These are phyloP conservation scores for Paramecium biaurelia DNA, from an alignment of 73 alveolate species.

Conservation along the genomic window DNA sequence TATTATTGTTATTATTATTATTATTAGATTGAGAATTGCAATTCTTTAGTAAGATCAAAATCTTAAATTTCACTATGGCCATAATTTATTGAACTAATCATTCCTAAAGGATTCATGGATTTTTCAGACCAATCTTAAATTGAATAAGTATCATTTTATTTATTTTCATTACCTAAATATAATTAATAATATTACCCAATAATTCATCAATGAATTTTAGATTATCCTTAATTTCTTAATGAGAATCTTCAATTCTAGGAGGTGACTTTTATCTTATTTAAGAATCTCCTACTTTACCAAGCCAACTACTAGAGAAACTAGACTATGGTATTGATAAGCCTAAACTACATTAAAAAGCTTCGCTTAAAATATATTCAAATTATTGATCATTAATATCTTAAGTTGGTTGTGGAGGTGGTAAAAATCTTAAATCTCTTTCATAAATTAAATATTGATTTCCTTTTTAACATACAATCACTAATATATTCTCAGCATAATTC, in stretches of 20 bases:
- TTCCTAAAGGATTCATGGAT: conserved; percentile 5
- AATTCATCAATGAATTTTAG: conserved; percentile 21
- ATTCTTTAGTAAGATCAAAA: not conserved
- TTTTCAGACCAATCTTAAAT: conserved; percentile 38
- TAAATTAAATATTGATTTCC: conserved; percentile 16
- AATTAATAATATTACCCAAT: not conserved
- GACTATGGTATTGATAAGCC: not conserved
- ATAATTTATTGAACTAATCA: conserved; percentile 25
- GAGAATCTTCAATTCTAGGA: conserved; percentile 1
- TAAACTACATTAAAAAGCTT: not conserved
- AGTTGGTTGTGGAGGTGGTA: conserved; percentile 12
- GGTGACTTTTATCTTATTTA: not conserved
- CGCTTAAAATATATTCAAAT: conserved; percentile 24
- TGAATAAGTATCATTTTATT: conserved; percentile 28
- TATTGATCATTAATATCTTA: not conserved
- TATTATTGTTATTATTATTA: not conserved
- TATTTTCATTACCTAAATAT: not conserved
- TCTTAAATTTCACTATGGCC: conserved; percentile 25
- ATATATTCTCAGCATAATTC: conserved; percentile 22
- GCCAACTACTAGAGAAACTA: conserved; percentile 26
- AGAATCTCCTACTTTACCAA: not conserved
- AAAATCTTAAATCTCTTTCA: conserved; percentile 20
- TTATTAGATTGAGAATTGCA: not conserved
- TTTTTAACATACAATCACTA: conserved; percentile 17
- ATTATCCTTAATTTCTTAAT: conserved; percentile 34